Base-by-base conservation (phyloP, 176 grass and related monocot genomes). In the Eleusine coracana region DNA sequence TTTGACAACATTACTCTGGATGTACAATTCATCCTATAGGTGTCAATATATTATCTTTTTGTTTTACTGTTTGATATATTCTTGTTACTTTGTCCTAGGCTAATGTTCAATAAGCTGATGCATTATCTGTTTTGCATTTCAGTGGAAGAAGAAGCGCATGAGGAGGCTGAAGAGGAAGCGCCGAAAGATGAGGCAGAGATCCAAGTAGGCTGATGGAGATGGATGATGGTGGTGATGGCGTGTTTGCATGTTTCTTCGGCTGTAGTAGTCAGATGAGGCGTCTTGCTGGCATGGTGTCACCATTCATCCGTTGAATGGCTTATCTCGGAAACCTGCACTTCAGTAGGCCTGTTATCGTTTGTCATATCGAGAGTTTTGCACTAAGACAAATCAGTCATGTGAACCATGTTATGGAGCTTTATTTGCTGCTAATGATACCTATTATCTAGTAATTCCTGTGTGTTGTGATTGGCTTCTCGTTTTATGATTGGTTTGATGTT, bases 71-170 rank as follows among this genome's bases (percentile, higher is more conserved):
- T 45, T 10, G 14, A 0, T 45, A 1, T 44, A 10, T 44, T 46
- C 0, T 49, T 6, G 14, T 31, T 25, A 17, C 2, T 46, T 20
- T 12, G 8, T 21, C 0, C 5, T 4, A 5, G 9, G n/a, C 9
- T 7, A 7, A 29, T 45, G 4, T 7, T 21, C 3, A 6, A 0
- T 7, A 55, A 0, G 7, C 77, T 88, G 15, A 70, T 59, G 7
- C 14, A 9, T 87, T 60, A 34, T 34, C 27, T 14, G 10, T 10
- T 59, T 9, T 67, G 18, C 3, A 6, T 63, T 83, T 73, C 84
- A 97, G 94, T 97, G 94, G 94, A 97, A 97, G 94, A 97, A 97
- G 94, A 97, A 97, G 94, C 89, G 94, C 2, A 97, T 94, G 94
- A 97, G 94, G 91, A 97, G 94, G 70, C 79, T 97, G 70, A 97